These are phyloP conservation scores for Pistacia integerrima DNA, from an alignment of 345 rosid species.

Conservation along the genomic window DNA sequence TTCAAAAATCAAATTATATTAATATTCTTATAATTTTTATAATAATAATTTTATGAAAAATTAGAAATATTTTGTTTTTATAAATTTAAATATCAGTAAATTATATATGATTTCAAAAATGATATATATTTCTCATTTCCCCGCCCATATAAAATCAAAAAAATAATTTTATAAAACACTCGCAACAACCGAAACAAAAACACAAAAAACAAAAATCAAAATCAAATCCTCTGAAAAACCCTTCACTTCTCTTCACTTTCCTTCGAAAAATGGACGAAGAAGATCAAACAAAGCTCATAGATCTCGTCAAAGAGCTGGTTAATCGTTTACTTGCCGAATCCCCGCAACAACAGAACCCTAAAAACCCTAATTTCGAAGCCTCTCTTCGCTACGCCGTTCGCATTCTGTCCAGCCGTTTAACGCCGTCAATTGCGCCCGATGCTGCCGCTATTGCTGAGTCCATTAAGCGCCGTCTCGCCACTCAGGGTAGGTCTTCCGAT, in stretches of 20 bases:
- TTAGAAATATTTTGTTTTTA: no score
- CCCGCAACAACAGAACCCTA: slow-evolving; percentile 38
- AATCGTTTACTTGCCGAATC: slow-evolving; percentile 62
- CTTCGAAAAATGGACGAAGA: slow-evolving; percentile 73
- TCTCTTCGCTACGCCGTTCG: slow-evolving; percentile 81
- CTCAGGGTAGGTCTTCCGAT: slow-evolving; percentile 81
- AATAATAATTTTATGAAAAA: no score
- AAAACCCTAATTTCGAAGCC: slow-evolving; percentile 47
- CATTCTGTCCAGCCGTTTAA: slow-evolving; percentile 83
- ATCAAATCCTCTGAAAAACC: not conserved
- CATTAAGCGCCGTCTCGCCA: slow-evolving; percentile 89
- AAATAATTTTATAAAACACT: not conserved
- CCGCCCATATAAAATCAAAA: slow-evolving; percentile 34
- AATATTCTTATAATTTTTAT: no score
- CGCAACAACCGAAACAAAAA: not conserved
- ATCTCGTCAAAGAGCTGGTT: slow-evolving; percentile 87
- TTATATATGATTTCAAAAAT: no score
- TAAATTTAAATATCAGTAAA: no score
- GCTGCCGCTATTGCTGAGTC: slow-evolving; percentile 88
- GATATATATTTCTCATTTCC: not conserved
- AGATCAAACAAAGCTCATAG: slow-evolving; percentile 69
- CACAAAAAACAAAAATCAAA: not conserved
- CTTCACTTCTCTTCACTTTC: not conserved
- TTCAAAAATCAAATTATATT: no score
- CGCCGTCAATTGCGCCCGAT: slow-evolving; percentile 79